Conservation (phyloP, 768 basidiomycete species). For the Pisolithus albus region DNA sequence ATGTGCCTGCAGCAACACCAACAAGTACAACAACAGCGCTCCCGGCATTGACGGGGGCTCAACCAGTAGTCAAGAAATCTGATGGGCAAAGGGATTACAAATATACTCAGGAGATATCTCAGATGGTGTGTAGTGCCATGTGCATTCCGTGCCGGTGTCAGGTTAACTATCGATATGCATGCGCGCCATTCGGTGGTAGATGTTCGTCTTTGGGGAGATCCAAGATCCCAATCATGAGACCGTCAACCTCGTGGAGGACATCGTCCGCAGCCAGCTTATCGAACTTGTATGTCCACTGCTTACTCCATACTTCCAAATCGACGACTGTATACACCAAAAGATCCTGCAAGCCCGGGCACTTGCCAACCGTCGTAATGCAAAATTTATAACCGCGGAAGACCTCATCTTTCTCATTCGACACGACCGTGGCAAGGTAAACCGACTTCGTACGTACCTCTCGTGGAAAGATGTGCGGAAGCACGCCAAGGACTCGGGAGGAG, state of each 20-base stretch:
- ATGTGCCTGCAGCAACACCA: conserved; percentile 4
- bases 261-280: conserved; percentile 83
- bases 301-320: neutral
- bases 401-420: conserved; percentile 95
- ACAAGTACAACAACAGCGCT: conserved; percentile 1
- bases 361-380: conserved; percentile 74
- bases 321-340: conserved; percentile 31
- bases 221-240: conserved; percentile 85
- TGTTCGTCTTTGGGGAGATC: conserved; percentile 97
- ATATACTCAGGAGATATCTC: conserved; percentile 86
- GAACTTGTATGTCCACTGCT: conserved; percentile 57
- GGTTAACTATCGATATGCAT: neutral
- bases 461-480: conserved; percentile 98
- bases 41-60: conserved; percentile 7
- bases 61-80: conserved; percentile 1
- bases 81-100: conserved; percentile 61
- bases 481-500: conserved; percentile 84
- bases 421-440: conserved; percentile 89
- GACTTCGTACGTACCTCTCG: conserved; percentile 85
- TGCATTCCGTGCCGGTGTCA: neutral
- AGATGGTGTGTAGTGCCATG: conserved; percentile 61
- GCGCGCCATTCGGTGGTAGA: conserved; percentile 37
- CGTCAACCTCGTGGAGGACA: conserved; percentile 92
- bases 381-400: conserved; percentile 87
- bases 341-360: conserved; percentile 85